Percentiles rank a stretch among this genome's conserved stretches.
Evolutionary conservation across 2,329 filamentous ascomycete genomes (phyloP).

Genomic region (Didymella arachidicola): DNA sequence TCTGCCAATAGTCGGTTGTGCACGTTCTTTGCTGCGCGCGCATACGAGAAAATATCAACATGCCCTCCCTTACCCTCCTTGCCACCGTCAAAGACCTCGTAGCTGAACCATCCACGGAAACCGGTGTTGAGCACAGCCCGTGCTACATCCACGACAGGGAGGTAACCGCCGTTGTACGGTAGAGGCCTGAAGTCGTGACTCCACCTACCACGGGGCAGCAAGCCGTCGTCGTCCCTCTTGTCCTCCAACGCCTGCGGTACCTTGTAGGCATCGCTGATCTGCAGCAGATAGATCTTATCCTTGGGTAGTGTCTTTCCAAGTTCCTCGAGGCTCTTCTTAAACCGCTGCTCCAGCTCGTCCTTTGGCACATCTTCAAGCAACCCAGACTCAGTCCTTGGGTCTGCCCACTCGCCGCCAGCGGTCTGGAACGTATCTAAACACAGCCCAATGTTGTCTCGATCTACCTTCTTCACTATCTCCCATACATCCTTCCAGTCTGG

Average conservation of each 20-base stretch:
- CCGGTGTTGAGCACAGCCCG: constrained; percentile 72
- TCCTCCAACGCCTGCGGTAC: constrained; percentile 63
- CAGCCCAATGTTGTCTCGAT: constrained; percentile 72
- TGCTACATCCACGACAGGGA: constrained; percentile 71
- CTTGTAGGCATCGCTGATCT: constrained; percentile 78
- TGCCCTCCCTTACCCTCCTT: constrained; percentile 62
- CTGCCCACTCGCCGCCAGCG: constrained; percentile 74
- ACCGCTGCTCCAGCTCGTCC: constrained; percentile 60
- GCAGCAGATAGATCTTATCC: constrained; percentile 77
- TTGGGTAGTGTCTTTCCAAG: constrained; percentile 66
- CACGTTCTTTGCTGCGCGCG: constrained; percentile 60
- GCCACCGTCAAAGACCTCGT: constrained; percentile 74
- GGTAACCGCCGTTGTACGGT: constrained; percentile 73
- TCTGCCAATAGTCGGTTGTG: constrained; percentile 52
- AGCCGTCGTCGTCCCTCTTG: constrained; percentile 59
- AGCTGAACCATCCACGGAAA: constrained; percentile 70
- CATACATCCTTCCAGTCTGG: constrained; percentile 74
- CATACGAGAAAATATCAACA: constrained; percentile 60
- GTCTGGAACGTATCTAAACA: constrained; percentile 83
- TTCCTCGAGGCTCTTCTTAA: constrained; percentile 63
- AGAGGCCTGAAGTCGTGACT: constrained; percentile 74
- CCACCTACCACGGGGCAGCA: constrained; percentile 71
- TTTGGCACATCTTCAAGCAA: constrained; percentile 59
- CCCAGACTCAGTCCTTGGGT: constrained; percentile 71
- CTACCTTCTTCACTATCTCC: constrained; percentile 69